Evolutionary conservation across 495 filamentous ascomycete species (phyloP).

Genomic region (Aspergillus nidulans): DNA sequence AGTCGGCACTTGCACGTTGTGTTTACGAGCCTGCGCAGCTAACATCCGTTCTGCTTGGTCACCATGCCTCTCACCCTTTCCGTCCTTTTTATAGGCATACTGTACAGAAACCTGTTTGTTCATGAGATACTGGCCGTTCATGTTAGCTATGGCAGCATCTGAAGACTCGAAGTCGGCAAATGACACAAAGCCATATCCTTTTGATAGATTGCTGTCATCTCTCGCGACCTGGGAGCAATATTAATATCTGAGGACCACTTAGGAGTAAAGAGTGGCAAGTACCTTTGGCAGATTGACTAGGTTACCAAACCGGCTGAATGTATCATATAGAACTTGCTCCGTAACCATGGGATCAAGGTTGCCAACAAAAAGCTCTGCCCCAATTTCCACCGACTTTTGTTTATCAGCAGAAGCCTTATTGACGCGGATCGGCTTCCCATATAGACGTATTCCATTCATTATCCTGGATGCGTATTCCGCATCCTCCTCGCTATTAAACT

Average conservation of each 20-base stretch:
- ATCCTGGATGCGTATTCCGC: slow-evolving; percentile 95
- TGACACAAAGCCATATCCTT: slow-evolving; percentile 95
- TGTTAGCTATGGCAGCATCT: slow-evolving; percentile 83
- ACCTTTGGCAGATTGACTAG: slow-evolving; percentile 80
- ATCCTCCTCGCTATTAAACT: slow-evolving; percentile 93
- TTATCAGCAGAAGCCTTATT: slow-evolving; percentile 98
- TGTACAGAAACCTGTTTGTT: slow-evolving; percentile 95
- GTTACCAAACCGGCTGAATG: slow-evolving; percentile 89
- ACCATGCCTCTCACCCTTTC: slow-evolving; percentile 93
- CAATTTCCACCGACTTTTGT: slow-evolving; percentile 92
- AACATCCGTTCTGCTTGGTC: slow-evolving; percentile 92
- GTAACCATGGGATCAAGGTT: slow-evolving; percentile 94
- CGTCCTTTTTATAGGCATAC: slow-evolving; percentile 99
- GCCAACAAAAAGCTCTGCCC: slow-evolving; percentile 94
- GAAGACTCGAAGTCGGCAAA: slow-evolving; percentile 93
- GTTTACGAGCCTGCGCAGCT: slow-evolving; percentile 86
- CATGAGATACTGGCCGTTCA: slow-evolving; percentile 96
- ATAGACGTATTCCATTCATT: slow-evolving; percentile 92
- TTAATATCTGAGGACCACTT: not conserved
- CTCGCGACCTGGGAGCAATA: slow-evolving; percentile 62
- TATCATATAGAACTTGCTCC: slow-evolving; percentile 95
- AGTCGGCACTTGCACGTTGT: slow-evolving; percentile 76
- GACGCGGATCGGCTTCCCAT: slow-evolving; percentile 91
- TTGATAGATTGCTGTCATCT: slow-evolving; percentile 84
- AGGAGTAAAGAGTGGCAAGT: not conserved